Evolutionary conservation across 768 basidiomycete species (phyloP), one percentile per base, ranked within the genome.

Genomic region (Tricholoma bakamatsutake): DNA sequence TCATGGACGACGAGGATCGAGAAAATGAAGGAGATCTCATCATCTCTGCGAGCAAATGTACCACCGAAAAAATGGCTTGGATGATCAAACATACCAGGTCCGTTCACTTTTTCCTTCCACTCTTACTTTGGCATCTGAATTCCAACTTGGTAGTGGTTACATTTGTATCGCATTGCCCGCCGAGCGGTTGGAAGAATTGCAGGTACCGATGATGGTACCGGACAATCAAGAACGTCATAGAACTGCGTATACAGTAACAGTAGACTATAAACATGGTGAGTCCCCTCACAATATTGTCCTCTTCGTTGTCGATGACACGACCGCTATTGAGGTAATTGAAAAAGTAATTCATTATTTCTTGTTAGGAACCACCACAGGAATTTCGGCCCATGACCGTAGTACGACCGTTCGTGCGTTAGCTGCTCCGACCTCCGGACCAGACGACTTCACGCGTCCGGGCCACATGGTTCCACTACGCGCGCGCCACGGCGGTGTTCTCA

Each of bases 11-110:
- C 71, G 91, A 97, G 71, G 77, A 79, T 60, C 78, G 97, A 57
- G 97, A 99, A 74, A 99, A 99, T 68, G 97, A 99, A 68, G 96
- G 97, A 2, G 97, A 99, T 70, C 74, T 99, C 56, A 93, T 98
- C 66, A 88, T 93, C 65, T 84, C 96, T 12, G 97, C 84, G 2
- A 78, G 79, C 24, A 81, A 84, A 51, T 85, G 91, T 61, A 93
- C 94, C 37, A 91, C 93, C 1, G 91, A 98, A 71, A 91, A 94
- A 66, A 98, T 99, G 97, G 96, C 97, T 0, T 99, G 93, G 93
- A 89, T 99, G 82, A 94, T 99, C 68, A 88, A 89, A 66, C 87
- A 95, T 68, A 92, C 93, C 0, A 97, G 93, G 96, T 95, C 51
- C 57, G 82, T 69, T 42, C 37, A 12, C 7, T 28, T 28, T 30